Evolutionary conservation across 2,329 filamentous ascomycete genomes (phyloP).

Genomic region (Plenodomus tracheiphilus): DNA sequence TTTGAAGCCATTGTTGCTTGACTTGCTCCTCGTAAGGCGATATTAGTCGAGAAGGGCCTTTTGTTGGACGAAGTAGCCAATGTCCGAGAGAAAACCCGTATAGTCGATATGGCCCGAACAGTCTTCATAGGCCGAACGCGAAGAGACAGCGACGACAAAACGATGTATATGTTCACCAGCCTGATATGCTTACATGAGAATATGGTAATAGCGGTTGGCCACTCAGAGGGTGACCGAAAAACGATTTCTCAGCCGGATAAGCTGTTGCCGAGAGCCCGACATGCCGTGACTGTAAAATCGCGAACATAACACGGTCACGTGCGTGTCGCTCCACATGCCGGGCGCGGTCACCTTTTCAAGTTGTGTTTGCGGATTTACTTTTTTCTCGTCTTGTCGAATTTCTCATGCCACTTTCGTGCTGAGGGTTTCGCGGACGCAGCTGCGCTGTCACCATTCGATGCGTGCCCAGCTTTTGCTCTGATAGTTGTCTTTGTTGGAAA

Average conservation of each 20-base stretch:
- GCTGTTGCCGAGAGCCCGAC: conserved; percentile 11
- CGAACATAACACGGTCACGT: conserved; percentile 13
- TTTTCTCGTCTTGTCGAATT: conserved; percentile 40
- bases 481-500: conserved; percentile 41
- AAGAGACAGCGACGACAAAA: neutral
- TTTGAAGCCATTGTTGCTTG: conserved; percentile 7
- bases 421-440: conserved; percentile 28
- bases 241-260: conserved; percentile 22
- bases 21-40: neutral
- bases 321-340: neutral
- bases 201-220: conserved; percentile 6
- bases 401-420: conserved; percentile 47
- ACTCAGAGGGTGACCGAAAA: conserved; percentile 18
- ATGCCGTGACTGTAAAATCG: neutral
- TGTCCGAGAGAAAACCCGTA: conserved; percentile 2
- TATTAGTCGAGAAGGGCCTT: neutral
- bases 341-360: neutral
- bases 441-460: conserved; percentile 6
- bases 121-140: conserved; percentile 7
- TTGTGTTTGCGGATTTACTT: conserved; percentile 15
- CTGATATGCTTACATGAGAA: neutral
- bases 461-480: conserved; percentile 19
- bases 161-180: conserved; percentile 4
- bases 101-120: conserved; percentile 5
- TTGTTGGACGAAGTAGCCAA: neutral